Base-by-base conservation (phyloP, 495 filamentous ascomycete genomes). In the Trichocladium antarcticum region DNA sequence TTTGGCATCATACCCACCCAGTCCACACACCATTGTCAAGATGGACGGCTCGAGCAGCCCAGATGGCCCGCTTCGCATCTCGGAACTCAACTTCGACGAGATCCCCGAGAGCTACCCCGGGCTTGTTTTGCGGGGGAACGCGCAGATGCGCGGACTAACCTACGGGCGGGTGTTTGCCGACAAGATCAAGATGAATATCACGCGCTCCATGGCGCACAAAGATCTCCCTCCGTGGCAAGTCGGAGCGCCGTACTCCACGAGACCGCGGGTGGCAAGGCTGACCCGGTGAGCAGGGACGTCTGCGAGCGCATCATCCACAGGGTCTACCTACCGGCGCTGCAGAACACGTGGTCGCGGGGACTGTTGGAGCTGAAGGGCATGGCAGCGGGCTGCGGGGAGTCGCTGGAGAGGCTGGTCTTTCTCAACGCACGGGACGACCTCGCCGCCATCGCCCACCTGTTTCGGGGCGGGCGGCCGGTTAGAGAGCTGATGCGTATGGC, bases 361-460 rank as follows among this genome's bases (percentile, higher is more conserved):
- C 36, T 15, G 20, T 9, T 9, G 11, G 47, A 49, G 5, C 38
- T 49, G 14, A 0, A 10, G 19, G 47, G 47, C 20, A 49, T 49
- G 21, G 6, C 47, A 1, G 1, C 14, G 5, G 39, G 39, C 16
- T 16, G 31, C 22, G 31, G 22, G 28, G 14, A 42, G 7, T 6
- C 9, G 4, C 1, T 49, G 5, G n/a, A 37, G 10, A 14, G 20
- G 1, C 6, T 49, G 9, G 15, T 43, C 10, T n/a, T 37, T 5
- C 39, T 49, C 5, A 42, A 49, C 47, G 47, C 20, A 9, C 31
- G 47, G 7, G 39, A 42, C 1, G 47, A 49, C 22, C 29, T 49
- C 20, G 31, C 28, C 4, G 38, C 39, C 20, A 19, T 42, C 31
- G 7, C 12, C 6, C 6, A n/a, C n/a, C 21, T 24, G 2, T 10